Evolutionary conservation across 176 grass and related monocot genomes (phyloP).

Genomic region (Rhynchospora tenuis): DNA sequence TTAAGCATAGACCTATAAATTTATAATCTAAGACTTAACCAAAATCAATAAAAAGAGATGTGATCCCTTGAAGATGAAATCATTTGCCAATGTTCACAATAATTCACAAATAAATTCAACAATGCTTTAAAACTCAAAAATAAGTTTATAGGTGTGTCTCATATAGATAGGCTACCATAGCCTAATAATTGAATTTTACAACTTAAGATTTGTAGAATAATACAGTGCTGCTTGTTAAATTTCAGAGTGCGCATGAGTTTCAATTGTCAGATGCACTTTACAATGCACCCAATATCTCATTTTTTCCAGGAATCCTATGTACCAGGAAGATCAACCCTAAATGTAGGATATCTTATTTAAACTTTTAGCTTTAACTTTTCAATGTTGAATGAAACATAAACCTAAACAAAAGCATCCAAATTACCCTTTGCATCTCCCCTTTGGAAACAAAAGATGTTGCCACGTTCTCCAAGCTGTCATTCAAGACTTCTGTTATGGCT

Average conservation of each 20-base stretch:
- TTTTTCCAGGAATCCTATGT: neutral
- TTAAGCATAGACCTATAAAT: neutral
- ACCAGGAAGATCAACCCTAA: neutral
- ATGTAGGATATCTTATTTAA: neutral
- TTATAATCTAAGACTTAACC: neutral
- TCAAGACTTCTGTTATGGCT: slow-evolving; percentile 91
- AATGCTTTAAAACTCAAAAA: neutral
- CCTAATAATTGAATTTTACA: neutral
- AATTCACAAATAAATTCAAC: neutral
- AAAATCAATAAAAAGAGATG: neutral
- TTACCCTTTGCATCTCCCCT: slow-evolving; percentile 83
- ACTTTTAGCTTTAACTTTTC: neutral
- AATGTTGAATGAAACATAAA: neutral
- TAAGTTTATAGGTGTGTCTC: neutral
- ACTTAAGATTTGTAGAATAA: neutral
- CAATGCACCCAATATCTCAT: neutral
- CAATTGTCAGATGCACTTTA: neutral
- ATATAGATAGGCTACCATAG: neutral
- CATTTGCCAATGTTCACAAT: neutral
- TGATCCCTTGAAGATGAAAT: neutral
- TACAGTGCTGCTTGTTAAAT: neutral
- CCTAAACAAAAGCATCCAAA: neutral
- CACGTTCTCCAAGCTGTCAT: slow-evolving; percentile 93
- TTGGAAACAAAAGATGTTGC: slow-evolving; percentile 82
- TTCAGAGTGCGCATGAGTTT: neutral